Percentiles rank a stretch among this genome's conserved stretches.
Evolutionary conservation across 139 green algal species (phyloP).

Genomic region (Diplosphaera chodatii): DNA sequence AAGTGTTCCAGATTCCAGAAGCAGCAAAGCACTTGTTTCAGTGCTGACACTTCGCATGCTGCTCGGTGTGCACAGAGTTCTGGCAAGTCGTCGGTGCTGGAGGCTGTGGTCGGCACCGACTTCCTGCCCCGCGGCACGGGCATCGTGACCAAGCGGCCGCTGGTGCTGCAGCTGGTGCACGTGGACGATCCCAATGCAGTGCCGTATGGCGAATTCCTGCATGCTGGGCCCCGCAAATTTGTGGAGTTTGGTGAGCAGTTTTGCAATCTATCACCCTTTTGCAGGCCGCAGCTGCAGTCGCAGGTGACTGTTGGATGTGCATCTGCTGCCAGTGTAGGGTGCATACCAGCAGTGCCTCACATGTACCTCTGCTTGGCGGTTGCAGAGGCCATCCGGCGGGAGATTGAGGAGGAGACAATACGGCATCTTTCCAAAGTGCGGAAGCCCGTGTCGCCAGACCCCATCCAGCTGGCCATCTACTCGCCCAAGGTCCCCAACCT

Average conservation of each 20-base stretch:
- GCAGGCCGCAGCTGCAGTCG: too few relatives aligned
- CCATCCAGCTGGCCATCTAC: constrained; percentile 90
- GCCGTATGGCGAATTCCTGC: constrained; percentile 90
- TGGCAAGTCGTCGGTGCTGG: constrained; percentile 91
- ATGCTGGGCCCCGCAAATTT: constrained; percentile 69
- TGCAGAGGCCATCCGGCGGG: constrained; percentile 72
- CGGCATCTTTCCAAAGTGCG: constrained; percentile 58
- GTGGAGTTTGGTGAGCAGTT: constrained; percentile 77
- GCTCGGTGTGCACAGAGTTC: constrained; percentile 70
- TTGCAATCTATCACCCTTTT: too few relatives aligned
- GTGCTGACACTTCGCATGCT: too few relatives aligned
- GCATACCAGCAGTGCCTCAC: not conserved
- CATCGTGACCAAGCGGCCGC: constrained; percentile 87
- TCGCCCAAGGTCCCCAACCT: constrained; percentile 87
- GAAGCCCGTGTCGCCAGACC: constrained; percentile 81
- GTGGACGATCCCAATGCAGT: constrained; percentile 57
- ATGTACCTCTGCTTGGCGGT: not conserved
- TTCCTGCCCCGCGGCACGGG: constrained; percentile 90
- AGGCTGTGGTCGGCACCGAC: constrained; percentile 89
- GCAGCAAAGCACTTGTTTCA: too few relatives aligned
- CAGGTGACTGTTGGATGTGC: too few relatives aligned
- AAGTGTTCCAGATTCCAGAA: not conserved
- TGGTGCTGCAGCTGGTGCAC: constrained; percentile 88
- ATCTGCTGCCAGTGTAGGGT: too few relatives aligned
- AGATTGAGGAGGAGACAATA: constrained; percentile 91